phyloP scores from a whole-genome alignment of 2,329 filamentous ascomycete genomes.

The Calcarisporium arbuscula region DNA sequence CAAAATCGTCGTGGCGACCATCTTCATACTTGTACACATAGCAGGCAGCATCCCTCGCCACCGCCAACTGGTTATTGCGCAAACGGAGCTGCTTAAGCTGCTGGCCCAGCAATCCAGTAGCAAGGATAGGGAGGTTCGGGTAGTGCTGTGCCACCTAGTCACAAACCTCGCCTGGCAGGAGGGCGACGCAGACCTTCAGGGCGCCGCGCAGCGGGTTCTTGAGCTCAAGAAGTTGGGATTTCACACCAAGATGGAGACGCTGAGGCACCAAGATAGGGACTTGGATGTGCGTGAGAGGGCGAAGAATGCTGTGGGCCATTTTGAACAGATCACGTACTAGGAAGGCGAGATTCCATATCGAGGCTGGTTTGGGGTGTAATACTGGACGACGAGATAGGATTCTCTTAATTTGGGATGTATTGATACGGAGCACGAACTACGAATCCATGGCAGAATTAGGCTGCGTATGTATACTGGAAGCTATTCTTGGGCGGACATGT shows the following conservation, averaged over 20 bases:
- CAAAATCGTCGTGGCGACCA: constrained; percentile 71
- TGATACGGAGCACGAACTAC: too few species aligned
- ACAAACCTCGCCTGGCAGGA: constrained; percentile 84
- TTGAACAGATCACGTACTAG: constrained; percentile 41
- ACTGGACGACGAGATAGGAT: too few species aligned
- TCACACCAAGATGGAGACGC: constrained; percentile 54
- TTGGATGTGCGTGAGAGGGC: constrained; percentile 79
- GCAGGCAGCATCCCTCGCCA: constrained; percentile 76
- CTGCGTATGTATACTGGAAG: too few species aligned
- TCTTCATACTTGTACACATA: constrained; percentile 81
- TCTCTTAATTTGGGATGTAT: too few species aligned
- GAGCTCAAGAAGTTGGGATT: constrained; percentile 70
- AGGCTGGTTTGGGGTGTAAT: too few species aligned
- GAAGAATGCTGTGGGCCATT: constrained; percentile 70
- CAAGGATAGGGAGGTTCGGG: constrained; percentile 65
- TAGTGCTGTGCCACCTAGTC: constrained; percentile 74
- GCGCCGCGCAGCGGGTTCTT: constrained; percentile 58
- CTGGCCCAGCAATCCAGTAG: constrained; percentile 69
- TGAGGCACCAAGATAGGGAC: constrained; percentile 62
- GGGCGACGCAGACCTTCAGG: constrained; percentile 58
- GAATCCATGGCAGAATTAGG: too few species aligned
- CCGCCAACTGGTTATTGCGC: constrained; percentile 68
- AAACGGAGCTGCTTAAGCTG: constrained; percentile 67
- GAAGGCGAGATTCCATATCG: too few species aligned
- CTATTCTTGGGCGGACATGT: too few species aligned